Evolutionary conservation across 164 flowering plant species (phyloP).

Genomic region (Stephania japonica): DNA sequence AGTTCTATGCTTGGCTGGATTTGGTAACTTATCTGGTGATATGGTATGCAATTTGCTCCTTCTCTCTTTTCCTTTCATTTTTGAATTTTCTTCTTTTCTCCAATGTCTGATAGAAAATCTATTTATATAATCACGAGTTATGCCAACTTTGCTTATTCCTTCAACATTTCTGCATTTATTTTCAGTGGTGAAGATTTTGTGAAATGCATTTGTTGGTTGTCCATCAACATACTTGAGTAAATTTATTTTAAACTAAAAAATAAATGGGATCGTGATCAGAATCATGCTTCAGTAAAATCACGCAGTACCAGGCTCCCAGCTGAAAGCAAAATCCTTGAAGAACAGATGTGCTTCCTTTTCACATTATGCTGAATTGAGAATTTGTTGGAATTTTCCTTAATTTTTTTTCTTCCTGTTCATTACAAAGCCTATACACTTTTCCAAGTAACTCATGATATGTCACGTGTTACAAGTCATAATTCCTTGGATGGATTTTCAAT

Average conservation of each 20-base stretch:
- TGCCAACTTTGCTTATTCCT: neutral
- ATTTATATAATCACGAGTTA: neutral
- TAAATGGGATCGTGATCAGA: neutral
- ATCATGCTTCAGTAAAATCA: too few species aligned
- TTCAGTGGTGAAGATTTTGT: neutral
- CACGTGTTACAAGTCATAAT: neutral
- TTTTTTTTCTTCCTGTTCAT: too few species aligned
- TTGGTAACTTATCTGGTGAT: conserved; percentile 97
- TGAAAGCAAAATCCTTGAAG: neutral
- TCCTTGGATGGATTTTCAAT: neutral
- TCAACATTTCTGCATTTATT: neutral
- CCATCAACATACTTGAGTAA: neutral
- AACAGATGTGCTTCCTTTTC: too few species aligned
- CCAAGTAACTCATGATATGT: neutral
- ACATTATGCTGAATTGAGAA: too few species aligned
- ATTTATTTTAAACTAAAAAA: too few species aligned
- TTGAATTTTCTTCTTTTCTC: neutral
- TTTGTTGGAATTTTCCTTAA: too few species aligned
- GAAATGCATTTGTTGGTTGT: neutral
- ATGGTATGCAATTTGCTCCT: conserved; percentile 53
- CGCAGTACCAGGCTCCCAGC: neutral
- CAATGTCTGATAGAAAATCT: neutral
- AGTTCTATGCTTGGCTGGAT: conserved; percentile 97
- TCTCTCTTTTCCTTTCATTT: neutral
- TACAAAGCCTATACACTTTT: neutral